Percentiles rank a stretch among this genome's conserved stretches.
phyloP scores from a whole-genome alignment of 2,329 filamentous ascomycete species.

The Sporothrix curviconia region DNA sequence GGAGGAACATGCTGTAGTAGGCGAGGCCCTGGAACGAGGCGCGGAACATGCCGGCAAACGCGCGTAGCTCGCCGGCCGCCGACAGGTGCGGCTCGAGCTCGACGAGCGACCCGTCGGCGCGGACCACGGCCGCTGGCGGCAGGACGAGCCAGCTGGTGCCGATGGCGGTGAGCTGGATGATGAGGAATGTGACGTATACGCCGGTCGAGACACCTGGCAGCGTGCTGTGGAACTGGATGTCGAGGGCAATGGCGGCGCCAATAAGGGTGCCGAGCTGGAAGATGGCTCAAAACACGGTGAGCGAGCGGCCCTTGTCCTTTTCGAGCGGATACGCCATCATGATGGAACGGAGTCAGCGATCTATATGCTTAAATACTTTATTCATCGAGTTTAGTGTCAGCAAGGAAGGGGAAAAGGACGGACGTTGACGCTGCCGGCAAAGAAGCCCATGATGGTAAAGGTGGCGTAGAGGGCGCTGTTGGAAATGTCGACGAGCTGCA shows the following conservation, averaged over 20 bases:
- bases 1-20: slow-evolving; percentile 12
- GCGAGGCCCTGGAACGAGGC: slow-evolving; percentile 6
- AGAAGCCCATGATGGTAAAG: neutral
- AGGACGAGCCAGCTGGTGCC: neutral
- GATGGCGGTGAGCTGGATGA: neutral
- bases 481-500: neutral
- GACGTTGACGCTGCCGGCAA: neutral
- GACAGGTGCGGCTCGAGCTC: slow-evolving; percentile 67
- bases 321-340: slow-evolving; percentile 88
- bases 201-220: neutral
- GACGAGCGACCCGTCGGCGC: slow-evolving; percentile 57
- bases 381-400: too few relatives aligned
- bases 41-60: slow-evolving; percentile 44
- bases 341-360: too few relatives aligned
- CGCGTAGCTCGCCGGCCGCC: slow-evolving; percentile 57
- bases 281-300: slow-evolving; percentile 89
- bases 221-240: slow-evolving; percentile 48
- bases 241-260: slow-evolving; percentile 65
- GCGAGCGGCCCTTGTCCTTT: slow-evolving; percentile 75
- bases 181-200: neutral
- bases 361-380: too few relatives aligned
- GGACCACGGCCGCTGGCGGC: slow-evolving; percentile 23
- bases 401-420: neutral
- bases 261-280: slow-evolving; percentile 90
- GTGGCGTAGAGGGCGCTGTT: neutral